Percentiles rank a stretch among this genome's conserved stretches.
These are phyloP conservation scores for Penicillium sp. DNA, from an alignment of 2,329 filamentous ascomycete species.

Conservation along the genomic window DNA sequence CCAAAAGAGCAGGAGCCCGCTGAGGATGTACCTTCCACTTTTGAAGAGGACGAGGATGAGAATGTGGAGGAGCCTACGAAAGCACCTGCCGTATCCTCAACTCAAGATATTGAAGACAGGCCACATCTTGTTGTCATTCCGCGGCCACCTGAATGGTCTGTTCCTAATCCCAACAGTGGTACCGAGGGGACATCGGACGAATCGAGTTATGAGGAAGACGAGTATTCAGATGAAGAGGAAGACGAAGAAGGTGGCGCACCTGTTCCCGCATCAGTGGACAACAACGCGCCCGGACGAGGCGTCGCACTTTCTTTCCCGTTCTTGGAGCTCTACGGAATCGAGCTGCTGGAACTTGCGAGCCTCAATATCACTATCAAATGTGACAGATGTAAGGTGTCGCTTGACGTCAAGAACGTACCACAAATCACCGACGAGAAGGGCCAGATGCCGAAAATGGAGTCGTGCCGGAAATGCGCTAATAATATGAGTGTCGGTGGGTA, in stretches of 20 bases:
- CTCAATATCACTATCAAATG: constrained; percentile 73
- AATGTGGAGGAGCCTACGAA: constrained; percentile 11
- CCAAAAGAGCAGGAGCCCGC: constrained; percentile 18
- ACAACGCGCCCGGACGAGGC: constrained; percentile 57
- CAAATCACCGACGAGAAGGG: constrained; percentile 48
- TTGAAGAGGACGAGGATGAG: constrained; percentile 11
- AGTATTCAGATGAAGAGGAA: constrained; percentile 45
- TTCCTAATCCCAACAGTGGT: constrained; percentile 33
- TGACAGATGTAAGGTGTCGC: constrained; percentile 70
- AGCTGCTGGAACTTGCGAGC: constrained; percentile 66
- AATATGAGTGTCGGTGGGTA: constrained; percentile 46
- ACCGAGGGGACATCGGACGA: constrained; percentile 40
- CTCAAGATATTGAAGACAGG: constrained; percentile 45
- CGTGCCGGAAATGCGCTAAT: constrained; percentile 56
- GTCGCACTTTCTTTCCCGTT: constrained; percentile 77
- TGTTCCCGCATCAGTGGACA: constrained; percentile 34
- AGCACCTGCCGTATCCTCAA: constrained; percentile 3
- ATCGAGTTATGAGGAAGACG: constrained; percentile 48
- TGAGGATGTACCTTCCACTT: not conserved
- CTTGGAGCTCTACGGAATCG: constrained; percentile 72
- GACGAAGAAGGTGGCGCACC: constrained; percentile 40
- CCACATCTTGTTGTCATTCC: constrained; percentile 70
- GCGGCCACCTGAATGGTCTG: constrained; percentile 72
- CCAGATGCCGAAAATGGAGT: constrained; percentile 44
- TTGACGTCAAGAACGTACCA: constrained; percentile 66